phyloP scores from a whole-genome alignment of 352 stramenopile genomes.

The Paralagenidium karlingii region DNA sequence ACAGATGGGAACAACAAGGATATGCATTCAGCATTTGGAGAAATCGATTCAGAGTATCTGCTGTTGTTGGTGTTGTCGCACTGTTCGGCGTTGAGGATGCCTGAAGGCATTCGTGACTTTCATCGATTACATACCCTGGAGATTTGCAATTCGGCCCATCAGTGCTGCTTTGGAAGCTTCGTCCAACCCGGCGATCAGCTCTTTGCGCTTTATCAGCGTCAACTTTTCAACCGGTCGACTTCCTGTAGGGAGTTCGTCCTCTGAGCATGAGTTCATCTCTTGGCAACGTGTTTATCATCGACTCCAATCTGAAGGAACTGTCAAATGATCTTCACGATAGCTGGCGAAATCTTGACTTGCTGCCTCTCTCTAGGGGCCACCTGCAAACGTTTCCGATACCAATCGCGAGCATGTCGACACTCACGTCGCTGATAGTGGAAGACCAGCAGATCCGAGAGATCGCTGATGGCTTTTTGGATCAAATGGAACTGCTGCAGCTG shows the following conservation, averaged over 20 bases:
- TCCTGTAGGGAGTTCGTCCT: too few species aligned
- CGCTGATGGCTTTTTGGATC: too few species aligned
- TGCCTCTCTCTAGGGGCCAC: conserved; percentile 3
- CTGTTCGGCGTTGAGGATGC: conserved; percentile 6
- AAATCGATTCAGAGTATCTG: conserved; percentile 6
- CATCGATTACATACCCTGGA: conserved; percentile 5
- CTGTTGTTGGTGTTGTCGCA: conserved; percentile 10
- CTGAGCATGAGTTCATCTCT: too few species aligned
- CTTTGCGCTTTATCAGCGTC: conserved; percentile 4
- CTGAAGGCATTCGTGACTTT: conserved; percentile 4
- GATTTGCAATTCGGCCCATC: conserved; percentile 9
- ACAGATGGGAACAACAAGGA: too few species aligned
- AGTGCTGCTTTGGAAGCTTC: too few species aligned
- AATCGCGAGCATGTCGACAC: background rate
- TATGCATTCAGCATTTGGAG: too few species aligned
- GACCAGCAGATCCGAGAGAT: conserved; percentile 4
- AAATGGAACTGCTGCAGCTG: too few species aligned
- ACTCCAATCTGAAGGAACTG: conserved; percentile 3
- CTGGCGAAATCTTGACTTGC: conserved; percentile 2
- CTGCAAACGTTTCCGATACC: conserved; percentile 1
- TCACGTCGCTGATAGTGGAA: conserved; percentile 3
- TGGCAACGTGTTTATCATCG: conserved; percentile 1
- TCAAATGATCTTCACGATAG: conserved; percentile 1
- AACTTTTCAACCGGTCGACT: background rate
- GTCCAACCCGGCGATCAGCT: too few species aligned